These are phyloP conservation scores for Beta corolliflora DNA, from an alignment of 179 eudicot species.

Conservation along the genomic window DNA sequence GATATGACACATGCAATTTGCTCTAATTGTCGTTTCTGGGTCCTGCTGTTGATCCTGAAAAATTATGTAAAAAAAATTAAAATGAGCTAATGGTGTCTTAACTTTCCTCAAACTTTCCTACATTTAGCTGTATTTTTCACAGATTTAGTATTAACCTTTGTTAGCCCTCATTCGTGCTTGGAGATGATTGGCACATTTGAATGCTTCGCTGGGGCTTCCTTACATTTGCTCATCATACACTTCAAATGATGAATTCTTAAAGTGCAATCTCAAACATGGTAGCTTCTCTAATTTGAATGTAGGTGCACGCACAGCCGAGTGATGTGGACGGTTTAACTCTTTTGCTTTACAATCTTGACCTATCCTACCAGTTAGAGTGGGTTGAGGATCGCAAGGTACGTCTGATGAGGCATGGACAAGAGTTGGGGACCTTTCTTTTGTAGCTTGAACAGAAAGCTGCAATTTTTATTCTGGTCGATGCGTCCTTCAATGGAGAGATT, in stretches of 20 bases:
- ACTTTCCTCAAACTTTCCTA: not conserved
- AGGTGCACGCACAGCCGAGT: slow-evolving; percentile 49
- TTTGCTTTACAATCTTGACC: slow-evolving; percentile 76
- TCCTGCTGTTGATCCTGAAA: not conserved
- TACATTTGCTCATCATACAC: too few relatives aligned
- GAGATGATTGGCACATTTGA: not conserved
- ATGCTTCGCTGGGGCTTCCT: not conserved
- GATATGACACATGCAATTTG: not conserved
- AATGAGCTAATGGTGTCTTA: not conserved
- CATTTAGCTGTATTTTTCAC: not conserved
- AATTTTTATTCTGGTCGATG: not conserved
- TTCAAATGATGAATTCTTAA: not conserved
- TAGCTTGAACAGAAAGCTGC: slow-evolving; percentile 21
- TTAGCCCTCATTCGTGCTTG: not conserved
- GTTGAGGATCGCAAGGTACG: slow-evolving; percentile 66
- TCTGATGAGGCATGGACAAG: slow-evolving; percentile 66
- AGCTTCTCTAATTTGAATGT: slow-evolving; percentile 16
- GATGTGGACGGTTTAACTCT: slow-evolving; percentile 62
- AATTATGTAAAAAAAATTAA: not conserved
- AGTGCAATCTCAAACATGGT: not conserved
- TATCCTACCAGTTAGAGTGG: slow-evolving; percentile 86
- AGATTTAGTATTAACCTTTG: not conserved
- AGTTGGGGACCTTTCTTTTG: slow-evolving; percentile 74
- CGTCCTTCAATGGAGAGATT: not conserved
- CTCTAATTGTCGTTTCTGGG: not conserved